Conservation (phyloP, 257 asterid genomes). For the Lavandula angustifolia region DNA sequence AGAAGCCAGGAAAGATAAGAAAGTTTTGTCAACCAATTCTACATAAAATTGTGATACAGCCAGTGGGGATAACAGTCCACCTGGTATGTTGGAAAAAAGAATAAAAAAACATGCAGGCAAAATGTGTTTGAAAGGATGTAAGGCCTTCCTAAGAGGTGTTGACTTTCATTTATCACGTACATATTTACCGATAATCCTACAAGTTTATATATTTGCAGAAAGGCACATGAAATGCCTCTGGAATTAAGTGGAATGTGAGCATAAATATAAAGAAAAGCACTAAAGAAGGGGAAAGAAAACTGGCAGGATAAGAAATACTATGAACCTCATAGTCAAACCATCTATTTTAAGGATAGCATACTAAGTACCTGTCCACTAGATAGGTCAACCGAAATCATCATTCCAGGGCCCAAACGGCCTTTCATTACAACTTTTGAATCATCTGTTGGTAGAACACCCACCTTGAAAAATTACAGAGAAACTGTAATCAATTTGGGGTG, state of each 20-base stretch:
- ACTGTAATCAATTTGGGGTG: slow-evolving; percentile 26
- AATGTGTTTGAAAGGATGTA: neutral
- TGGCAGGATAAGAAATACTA: slow-evolving; percentile 2
- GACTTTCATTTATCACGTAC: slow-evolving; percentile 8
- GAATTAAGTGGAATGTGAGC: slow-evolving; percentile 19
- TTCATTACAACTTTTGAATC: slow-evolving; percentile 91
- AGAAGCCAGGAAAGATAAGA: neutral
- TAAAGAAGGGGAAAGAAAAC: neutral
- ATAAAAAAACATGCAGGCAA: neutral
- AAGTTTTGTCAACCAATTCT: neutral
- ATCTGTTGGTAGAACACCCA: slow-evolving; percentile 91
- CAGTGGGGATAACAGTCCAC: neutral
- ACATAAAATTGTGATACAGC: neutral
- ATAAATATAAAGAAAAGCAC: neutral
- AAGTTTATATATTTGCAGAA: neutral
- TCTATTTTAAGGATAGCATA: slow-evolving; percentile 17
- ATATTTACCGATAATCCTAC: neutral
- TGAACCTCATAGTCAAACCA: slow-evolving; percentile 12
- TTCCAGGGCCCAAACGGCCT: slow-evolving; percentile 99
- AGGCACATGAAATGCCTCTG: slow-evolving; percentile 5
- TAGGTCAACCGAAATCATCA: slow-evolving; percentile 97
- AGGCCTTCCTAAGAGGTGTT: neutral
- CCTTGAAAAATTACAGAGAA: slow-evolving; percentile 50
- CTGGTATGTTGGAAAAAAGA: neutral
- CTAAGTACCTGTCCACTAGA: slow-evolving; percentile 80